Evolutionary conservation across 2,329 filamentous ascomycete species (phyloP), one percentile per base, ranked within the genome.

Genomic region (Phialophora chinensis): DNA sequence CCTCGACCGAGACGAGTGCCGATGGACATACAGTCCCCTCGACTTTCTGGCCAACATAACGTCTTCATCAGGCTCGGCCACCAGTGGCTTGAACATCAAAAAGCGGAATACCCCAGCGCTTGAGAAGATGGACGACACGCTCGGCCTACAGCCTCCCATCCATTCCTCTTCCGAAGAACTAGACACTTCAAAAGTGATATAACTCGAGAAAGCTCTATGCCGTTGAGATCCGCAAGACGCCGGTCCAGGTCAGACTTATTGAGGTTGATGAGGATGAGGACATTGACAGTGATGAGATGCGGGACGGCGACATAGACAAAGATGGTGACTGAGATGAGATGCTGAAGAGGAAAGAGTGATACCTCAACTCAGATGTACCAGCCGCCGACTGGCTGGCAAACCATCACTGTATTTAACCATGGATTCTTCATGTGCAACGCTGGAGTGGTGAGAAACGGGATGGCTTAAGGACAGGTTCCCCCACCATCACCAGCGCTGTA

Each of bases 1-100:
- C 35, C 58, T 65, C 8, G 20, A 27, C 5, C 14, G 38, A 6
- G 33, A 58, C 11, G 8, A 17, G 20, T 67, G 66, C 42, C 35
- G 20, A 25, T 67, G 66, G 66, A 58, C 57, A 33, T 67, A 67
- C 53, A 67, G 62, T 29, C 56, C 62, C n/a, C 53, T 67, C 17
- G 57, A 59, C 35, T 47, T 12, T 61, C 20, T 49, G 1, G n/a
- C 33, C 25, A 58, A 33, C 25, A 23, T 2, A 44, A n/a, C 42
- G 11, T 14, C 44, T 6, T 60, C 56, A 10, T 27, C 62, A 62
- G 23, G 23, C n/a, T 27, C 59, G 52, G 23, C n/a, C 3, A 17
- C 59, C 47, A 23, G 17, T 11, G 14, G 23, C 38, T 20, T 47
- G 20, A n/a, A 52, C 49, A n/a, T 7, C 20, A 38, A 23, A 53